phyloP scores from a whole-genome alignment of 108 stramenopile species.

The Skeletonema menzelii region DNA sequence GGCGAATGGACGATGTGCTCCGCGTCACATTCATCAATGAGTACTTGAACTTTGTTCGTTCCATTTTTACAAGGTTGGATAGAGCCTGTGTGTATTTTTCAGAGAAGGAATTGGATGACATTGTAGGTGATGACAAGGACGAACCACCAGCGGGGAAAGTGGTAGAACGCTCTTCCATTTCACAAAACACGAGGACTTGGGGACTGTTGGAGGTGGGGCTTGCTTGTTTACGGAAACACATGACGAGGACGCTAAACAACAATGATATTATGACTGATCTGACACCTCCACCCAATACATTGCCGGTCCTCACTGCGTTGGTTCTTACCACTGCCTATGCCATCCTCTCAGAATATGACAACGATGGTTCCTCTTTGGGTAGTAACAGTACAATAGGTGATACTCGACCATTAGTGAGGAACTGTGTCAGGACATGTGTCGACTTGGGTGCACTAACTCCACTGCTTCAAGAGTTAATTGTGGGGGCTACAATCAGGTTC shows the following conservation, averaged over 20 bases:
- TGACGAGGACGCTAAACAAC: neutral
- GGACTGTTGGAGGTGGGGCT: conserved; percentile 52
- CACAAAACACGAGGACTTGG: conserved; percentile 30
- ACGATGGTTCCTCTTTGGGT: neutral
- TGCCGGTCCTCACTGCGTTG: conserved; percentile 20
- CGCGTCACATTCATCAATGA: conserved; percentile 25
- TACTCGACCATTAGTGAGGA: conserved; percentile 29
- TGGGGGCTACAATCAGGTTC: conserved; percentile 23
- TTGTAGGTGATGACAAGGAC: conserved; percentile 4
- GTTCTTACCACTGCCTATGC: conserved; percentile 30
- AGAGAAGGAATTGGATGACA: conserved; percentile 13
- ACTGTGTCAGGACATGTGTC: conserved; percentile 38
- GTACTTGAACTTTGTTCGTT: conserved; percentile 69
- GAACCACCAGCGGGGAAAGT: conserved; percentile 27
- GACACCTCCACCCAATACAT: neutral
- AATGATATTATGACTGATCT: neutral
- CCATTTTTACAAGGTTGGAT: conserved; percentile 84
- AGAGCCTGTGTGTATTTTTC: conserved; percentile 51
- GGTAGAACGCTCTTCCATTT: conserved; percentile 22
- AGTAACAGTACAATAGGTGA: conserved; percentile 12
- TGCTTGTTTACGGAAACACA: conserved; percentile 42
- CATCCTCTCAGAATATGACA: conserved; percentile 34
- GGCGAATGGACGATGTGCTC: conserved; percentile 22
- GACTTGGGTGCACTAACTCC: conserved; percentile 31
- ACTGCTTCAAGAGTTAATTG: conserved; percentile 35